Conservation (phyloP, 139 green algal species). For the Micractinium sp. region DNA sequence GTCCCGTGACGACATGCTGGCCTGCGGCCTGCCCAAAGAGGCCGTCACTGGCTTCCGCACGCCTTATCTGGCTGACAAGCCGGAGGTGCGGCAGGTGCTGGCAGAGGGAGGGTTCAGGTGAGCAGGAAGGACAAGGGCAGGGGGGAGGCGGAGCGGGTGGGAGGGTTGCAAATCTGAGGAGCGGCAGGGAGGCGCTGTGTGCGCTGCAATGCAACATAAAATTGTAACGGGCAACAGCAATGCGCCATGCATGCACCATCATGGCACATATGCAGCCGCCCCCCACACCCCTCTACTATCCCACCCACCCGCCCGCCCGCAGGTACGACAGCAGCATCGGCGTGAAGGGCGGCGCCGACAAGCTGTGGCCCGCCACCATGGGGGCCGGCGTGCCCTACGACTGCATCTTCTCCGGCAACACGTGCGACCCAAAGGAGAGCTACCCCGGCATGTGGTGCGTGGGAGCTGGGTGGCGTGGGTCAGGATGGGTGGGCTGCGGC, state of each 20-base stretch:
- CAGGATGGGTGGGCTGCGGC: too few relatives aligned
- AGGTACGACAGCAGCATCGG: slow-evolving; percentile 28
- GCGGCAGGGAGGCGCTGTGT: not conserved
- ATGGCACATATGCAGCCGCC: too few relatives aligned
- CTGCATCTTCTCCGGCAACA: not conserved
- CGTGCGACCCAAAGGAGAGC: not conserved
- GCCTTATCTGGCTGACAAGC: slow-evolving; percentile 34
- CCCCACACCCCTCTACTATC: not conserved
- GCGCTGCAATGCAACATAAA: not conserved
- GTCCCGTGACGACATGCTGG: slow-evolving; percentile 3
- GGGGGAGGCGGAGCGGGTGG: not conserved
- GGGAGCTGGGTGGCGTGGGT: not conserved
- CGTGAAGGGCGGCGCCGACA: not conserved
- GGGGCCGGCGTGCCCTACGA: slow-evolving; percentile 4
- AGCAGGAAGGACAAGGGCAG: not conserved
- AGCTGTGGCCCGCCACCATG: slow-evolving; percentile 23
- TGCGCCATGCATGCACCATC: not conserved
- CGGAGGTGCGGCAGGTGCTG: slow-evolving; percentile 35
- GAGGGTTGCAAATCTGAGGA: too few relatives aligned
- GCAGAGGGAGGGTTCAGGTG: slow-evolving; percentile 36
- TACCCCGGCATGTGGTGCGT: slow-evolving; percentile 27
- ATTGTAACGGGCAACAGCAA: not conserved
- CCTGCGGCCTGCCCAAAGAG: slow-evolving; percentile 20
- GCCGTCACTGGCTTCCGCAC: slow-evolving; percentile 33
- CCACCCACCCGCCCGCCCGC: not conserved